phyloP scores from a whole-genome alignment of 192 early-diverging fungal genomes.

The Cetraspora pellucida region DNA sequence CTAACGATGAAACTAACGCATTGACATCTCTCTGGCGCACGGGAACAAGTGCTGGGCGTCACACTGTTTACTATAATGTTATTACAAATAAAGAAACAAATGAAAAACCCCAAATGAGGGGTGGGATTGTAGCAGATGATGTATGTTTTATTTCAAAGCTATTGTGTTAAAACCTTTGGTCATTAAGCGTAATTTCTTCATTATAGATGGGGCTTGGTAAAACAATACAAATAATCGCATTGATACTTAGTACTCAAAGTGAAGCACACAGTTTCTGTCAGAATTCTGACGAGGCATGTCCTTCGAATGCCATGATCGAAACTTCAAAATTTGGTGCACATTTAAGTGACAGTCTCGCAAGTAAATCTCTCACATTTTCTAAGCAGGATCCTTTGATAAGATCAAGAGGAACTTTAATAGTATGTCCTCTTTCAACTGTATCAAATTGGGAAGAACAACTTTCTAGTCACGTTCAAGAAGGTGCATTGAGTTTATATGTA shows the following conservation, averaged over 20 bases:
- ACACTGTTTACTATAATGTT: constrained; percentile 48
- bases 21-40: constrained; percentile 47
- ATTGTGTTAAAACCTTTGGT: background rate
- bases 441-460: constrained; percentile 59
- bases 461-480: constrained; percentile 39
- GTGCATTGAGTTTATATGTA: constrained; percentile 49
- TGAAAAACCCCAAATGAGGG: constrained; percentile 53
- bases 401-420: constrained; percentile 54
- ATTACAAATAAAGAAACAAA: constrained; percentile 52
- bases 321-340: constrained; percentile 36
- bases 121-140: constrained; percentile 64
- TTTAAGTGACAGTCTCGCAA: background rate
- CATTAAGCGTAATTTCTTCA: background rate
- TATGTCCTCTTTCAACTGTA: constrained; percentile 56
- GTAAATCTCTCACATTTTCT: too few species aligned
- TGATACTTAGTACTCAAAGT: constrained; percentile 53
- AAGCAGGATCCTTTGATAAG: constrained; percentile 12
- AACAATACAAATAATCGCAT: constrained; percentile 58
- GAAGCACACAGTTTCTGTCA: constrained; percentile 34
- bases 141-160: constrained; percentile 27
- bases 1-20: constrained; percentile 48
- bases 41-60: constrained; percentile 40
- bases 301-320: background rate
- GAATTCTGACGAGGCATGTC: background rate
- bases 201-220: constrained; percentile 62